Base-by-base conservation (phyloP, 2,329 filamentous ascomycete species). In the Phialemonium atrogriseum region DNA sequence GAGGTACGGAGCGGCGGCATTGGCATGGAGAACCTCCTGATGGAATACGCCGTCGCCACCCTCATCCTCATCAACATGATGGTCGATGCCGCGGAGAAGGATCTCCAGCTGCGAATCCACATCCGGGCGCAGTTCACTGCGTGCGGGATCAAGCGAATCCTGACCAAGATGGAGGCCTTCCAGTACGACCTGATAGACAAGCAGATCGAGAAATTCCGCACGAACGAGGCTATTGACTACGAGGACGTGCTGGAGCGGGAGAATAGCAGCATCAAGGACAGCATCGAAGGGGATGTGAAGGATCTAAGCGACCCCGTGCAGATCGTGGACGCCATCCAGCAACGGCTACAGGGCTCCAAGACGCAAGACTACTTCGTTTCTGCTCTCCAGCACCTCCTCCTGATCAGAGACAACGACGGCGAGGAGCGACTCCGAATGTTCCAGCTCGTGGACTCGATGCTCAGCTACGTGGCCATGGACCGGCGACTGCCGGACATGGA, bases 391-490 rank as follows among this genome's bases (percentile, higher is more conserved):
- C 91, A 98, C 63, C 70, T 98, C 55, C 70, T 98, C 46, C 72
- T 98, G 26, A 93, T 96, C 43, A 77, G 87, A 35, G 84, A 94
- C 50, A 91, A 87, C 42, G 86, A 93, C 47, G 82, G 83, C 29
- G 91, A 96, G 52, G 91, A 98, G 58, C 78, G 87, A 10, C 62
- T 95, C 39, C 80, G 86, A 29, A 91, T 95, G 81, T 98, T 96
- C 61, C 91, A 96, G 64, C 75, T 98, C 17, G 88, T 96, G 17
- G 91, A 98, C 59, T 81, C 85, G n/a, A 96, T 96, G 87, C 77
- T 98, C 43, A 94, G 87, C 58, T 96, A 96, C 58, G 89, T 98
- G 40, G 89, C 89, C 47, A 98, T 98, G 89, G 91, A 98, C 58
- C 77, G 91, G 51, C 75, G 91, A 41, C 60, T 96, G 42, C 91